These are phyloP conservation scores for Rugonectria rugulosa DNA, from an alignment of 2,329 filamentous ascomycete species.

Conservation along the genomic window DNA sequence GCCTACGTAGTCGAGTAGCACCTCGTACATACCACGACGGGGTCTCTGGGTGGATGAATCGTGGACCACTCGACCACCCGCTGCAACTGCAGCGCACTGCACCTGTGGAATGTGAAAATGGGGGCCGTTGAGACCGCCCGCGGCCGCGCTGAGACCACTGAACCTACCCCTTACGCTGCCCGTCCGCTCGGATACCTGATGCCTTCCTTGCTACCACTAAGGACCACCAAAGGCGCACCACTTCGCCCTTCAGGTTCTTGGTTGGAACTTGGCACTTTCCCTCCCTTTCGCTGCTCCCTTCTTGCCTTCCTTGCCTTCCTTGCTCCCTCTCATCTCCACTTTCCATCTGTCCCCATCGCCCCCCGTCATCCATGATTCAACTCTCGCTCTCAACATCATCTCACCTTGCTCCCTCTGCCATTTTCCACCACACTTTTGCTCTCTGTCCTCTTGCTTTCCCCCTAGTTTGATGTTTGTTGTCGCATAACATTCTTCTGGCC, in stretches of 20 bases:
- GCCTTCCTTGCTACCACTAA: slow-evolving; percentile 30
- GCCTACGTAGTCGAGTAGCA: background rate
- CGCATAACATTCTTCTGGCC: background rate
- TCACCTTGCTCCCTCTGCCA: slow-evolving; percentile 23
- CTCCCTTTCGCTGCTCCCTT: no score
- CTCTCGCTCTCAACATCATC: slow-evolving; percentile 26
- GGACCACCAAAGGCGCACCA: no score
- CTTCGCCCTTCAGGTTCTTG: no score
- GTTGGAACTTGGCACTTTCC: no score
- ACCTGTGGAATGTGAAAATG: slow-evolving; percentile 32
- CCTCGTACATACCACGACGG: no score
- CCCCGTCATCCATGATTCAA: slow-evolving; percentile 29
- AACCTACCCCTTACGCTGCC: slow-evolving; percentile 25
- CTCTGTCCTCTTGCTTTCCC: slow-evolving; percentile 12
- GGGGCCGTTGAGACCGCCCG: slow-evolving; percentile 18
- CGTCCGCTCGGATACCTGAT: no score
- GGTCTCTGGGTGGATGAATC: slow-evolving; percentile 7
- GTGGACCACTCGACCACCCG: no score
- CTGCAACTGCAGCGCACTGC: slow-evolving; percentile 26
- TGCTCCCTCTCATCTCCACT: slow-evolving; percentile 25
- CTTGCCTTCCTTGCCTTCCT: background rate
- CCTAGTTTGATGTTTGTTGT: slow-evolving; percentile 5
- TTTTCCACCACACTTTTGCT: slow-evolving; percentile 8
- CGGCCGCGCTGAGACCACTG: slow-evolving; percentile 28
- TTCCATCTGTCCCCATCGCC: slow-evolving; percentile 17